These are phyloP conservation scores for Aspergillus indologenus DNA, from an alignment of 495 filamentous ascomycete species.

Conservation along the genomic window DNA sequence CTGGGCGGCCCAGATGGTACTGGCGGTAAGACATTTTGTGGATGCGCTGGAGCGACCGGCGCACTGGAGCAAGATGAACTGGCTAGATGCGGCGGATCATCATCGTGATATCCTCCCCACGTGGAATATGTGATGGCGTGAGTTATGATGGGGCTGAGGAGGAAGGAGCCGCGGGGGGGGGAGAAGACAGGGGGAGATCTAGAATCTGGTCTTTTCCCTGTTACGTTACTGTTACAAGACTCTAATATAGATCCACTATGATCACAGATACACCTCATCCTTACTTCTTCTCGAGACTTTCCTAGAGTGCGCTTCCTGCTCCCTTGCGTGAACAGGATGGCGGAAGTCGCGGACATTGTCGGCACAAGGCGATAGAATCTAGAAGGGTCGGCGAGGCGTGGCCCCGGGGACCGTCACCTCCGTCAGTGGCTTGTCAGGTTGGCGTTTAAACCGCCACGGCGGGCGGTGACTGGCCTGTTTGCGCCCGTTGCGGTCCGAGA, in stretches of 20 bases:
- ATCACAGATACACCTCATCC: background rate
- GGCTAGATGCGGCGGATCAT: constrained; percentile 25
- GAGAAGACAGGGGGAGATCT: background rate
- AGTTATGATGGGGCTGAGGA: no score
- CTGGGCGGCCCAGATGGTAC: constrained; percentile 49
- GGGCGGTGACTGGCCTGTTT: background rate
- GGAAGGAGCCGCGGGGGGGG: no score
- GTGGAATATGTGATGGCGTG: background rate
- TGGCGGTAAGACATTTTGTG: constrained; percentile 49
- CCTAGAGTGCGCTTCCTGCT: background rate
- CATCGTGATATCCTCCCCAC: background rate
- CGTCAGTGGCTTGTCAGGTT: background rate
- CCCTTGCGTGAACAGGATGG: background rate
- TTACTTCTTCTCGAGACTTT: background rate
- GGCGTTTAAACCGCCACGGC: background rate
- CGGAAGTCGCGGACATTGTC: background rate
- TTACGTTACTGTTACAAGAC: background rate
- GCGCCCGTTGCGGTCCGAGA: background rate
- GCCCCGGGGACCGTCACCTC: background rate
- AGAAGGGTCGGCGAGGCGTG: background rate
- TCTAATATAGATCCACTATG: background rate
- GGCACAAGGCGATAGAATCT: background rate
- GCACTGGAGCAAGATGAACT: constrained; percentile 32
- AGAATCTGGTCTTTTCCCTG: background rate
- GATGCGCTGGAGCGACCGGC: constrained; percentile 36